Evolutionary conservation across 768 basidiomycete genomes (phyloP).

Genomic region (Rhizopogon sp.): DNA sequence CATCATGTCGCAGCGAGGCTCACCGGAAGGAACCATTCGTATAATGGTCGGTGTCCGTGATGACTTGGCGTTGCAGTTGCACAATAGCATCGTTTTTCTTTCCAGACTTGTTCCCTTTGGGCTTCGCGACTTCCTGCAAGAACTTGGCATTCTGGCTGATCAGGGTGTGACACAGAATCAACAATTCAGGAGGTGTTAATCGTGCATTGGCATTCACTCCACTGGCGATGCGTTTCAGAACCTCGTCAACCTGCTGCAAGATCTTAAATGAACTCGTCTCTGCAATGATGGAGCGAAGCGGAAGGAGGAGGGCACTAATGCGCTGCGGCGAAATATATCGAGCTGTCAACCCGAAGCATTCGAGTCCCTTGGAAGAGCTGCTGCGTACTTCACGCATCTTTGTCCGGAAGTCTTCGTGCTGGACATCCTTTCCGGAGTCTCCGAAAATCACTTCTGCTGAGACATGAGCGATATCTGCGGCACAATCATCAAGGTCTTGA

Average conservation of each 20-base stretch:
- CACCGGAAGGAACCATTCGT: constrained; percentile 86
- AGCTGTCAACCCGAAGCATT: constrained; percentile 80
- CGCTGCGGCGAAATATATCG: constrained; percentile 71
- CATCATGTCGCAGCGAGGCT: constrained; percentile 9
- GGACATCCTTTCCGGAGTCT: constrained; percentile 85
- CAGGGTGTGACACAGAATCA: constrained; percentile 83
- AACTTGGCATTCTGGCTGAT: constrained; percentile 90
- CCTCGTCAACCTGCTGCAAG: constrained; percentile 84
- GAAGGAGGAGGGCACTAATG: constrained; percentile 68
- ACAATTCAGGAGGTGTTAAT: constrained; percentile 61
- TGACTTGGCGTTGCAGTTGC: constrained; percentile 66
- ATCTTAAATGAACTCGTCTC: constrained; percentile 77
- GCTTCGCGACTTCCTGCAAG: constrained; percentile 51
- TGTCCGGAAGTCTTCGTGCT: constrained; percentile 88
- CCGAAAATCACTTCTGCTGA: constrained; percentile 92
- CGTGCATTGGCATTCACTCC: constrained; percentile 83
- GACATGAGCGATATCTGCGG: constrained; percentile 74
- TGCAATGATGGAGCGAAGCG: constrained; percentile 79
- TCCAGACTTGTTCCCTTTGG: constrained; percentile 26
- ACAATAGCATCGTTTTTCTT: constrained; percentile 62
- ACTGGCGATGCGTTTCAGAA: constrained; percentile 72
- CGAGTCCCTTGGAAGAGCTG: constrained; percentile 78
- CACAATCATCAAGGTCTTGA: constrained; percentile 64
- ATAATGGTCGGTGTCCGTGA: constrained; percentile 60
- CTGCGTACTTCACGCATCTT: constrained; percentile 89